Percentiles rank a stretch among this genome's conserved stretches.
Evolutionary conservation across 176 grass and related monocot species (phyloP).

Genomic region (Ampelocalamus luodianensis): DNA sequence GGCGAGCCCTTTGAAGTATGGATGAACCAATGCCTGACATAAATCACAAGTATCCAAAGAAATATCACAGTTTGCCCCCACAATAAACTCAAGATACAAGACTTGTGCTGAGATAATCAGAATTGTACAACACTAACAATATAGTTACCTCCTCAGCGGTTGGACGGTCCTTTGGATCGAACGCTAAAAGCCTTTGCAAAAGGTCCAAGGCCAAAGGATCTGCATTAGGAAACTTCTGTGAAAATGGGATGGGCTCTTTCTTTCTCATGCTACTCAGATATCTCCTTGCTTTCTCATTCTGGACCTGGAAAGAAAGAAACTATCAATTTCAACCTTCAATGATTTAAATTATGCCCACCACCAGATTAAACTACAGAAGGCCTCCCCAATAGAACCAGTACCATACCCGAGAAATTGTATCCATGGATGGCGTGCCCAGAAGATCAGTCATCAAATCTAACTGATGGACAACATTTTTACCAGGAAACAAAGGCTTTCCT

Average conservation of each 20-base stretch:
- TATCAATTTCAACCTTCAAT: constrained; percentile 22
- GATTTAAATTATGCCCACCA: constrained; percentile 9
- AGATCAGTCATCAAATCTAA: constrained; percentile 99
- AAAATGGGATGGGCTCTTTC: constrained; percentile 83
- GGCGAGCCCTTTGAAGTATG: constrained; percentile 91
- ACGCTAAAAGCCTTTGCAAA: constrained; percentile 88
- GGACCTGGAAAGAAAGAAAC: constrained; percentile 57
- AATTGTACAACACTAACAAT: neutral
- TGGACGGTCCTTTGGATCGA: constrained; percentile 94
- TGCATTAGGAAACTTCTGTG: constrained; percentile 84
- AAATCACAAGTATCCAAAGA: constrained; percentile 26
- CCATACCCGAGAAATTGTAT: constrained; percentile 96
- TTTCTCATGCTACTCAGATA: constrained; percentile 96
- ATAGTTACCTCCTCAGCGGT: constrained; percentile 84
- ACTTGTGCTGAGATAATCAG: neutral
- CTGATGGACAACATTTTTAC: constrained; percentile 99
- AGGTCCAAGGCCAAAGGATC: constrained; percentile 89
- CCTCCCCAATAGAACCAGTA: constrained; percentile 6
- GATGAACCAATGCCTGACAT: constrained; percentile 79
- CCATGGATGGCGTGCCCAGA: constrained; percentile 88
- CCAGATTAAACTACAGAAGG: constrained; percentile 13
- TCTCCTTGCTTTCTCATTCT: constrained; percentile 98
- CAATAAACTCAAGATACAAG: constrained; percentile 13
- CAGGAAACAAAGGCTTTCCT: constrained; percentile 96
- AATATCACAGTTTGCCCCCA: constrained; percentile 26